Evolutionary conservation across 805 yeast genomes (phyloP), one percentile per base, ranked within the genome.

Genomic region (Saccharomycopsis javanensis): DNA sequence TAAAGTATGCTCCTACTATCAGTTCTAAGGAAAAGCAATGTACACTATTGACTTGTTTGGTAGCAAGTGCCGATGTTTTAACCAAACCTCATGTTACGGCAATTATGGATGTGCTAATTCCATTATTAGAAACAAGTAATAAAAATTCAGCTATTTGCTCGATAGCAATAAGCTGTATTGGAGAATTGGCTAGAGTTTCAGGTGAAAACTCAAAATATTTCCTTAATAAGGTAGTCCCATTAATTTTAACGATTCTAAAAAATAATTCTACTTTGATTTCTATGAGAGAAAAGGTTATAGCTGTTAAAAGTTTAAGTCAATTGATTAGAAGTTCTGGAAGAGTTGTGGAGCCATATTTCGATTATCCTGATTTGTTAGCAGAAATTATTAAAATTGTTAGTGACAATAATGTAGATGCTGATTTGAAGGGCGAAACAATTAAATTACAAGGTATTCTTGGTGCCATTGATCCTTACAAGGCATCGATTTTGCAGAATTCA

Each of bases 381-480:
- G 81, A 88, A 69, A 72, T 94, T 33, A 88, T 90, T 3, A 84
- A 83, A 55, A 89, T 94, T 45, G 72, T 94, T 56, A 87, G 60
- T n/a, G 55, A 54, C 25, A 50, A 30, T 20, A 87, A 62, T 81
- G 90, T 58, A 10, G 81, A 96, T 0, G 79, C 85, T 2, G 72
- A 79, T 3, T 83, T 88, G 6, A 81, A 94, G 65, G 75, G 96
- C 57, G 98, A 94, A 68, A 86, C 97, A 0, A 96, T 94, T 1
- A 78, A 92, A 62, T 71, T 94, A 25, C 74, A 94, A 57, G 99
- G 99, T 66, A 90, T 91, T 34, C 73, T 94, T 46, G 99, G 99
- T 61, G 99, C 99, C 0, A 73, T 94, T 52, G 99, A 94, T 70
- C 99, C 99, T 0, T 94, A 92, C 67, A 91, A 88, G 66, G 95